Conservation (phyloP, 371 early-diverging fungal genomes). For the Mucor irregularis region DNA sequence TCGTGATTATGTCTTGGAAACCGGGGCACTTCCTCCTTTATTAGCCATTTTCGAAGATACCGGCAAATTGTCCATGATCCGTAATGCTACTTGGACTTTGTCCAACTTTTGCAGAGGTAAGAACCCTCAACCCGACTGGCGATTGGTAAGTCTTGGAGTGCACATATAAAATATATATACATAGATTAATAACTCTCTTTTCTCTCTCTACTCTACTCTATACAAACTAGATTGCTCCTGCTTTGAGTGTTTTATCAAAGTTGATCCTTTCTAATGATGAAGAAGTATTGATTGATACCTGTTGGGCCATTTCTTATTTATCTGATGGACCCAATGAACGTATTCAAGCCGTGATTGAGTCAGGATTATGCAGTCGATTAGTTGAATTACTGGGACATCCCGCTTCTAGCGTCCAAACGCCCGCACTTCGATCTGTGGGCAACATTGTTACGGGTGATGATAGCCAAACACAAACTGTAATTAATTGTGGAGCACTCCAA, state of each 20-base stretch:
- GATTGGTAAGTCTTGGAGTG: slow-evolving; percentile 47
- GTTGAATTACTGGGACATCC: slow-evolving; percentile 90
- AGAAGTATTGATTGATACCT: slow-evolving; percentile 96
- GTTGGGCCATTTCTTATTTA: slow-evolving; percentile 99
- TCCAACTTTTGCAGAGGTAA: slow-evolving; percentile 99
- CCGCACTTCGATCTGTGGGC: slow-evolving; percentile 98
- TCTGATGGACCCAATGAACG: slow-evolving; percentile 95
- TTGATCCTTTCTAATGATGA: slow-evolving; percentile 89
- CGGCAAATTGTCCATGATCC: slow-evolving; percentile 91
- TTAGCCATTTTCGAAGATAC: slow-evolving; percentile 80
- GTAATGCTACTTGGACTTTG: slow-evolving; percentile 98
- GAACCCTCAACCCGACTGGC: slow-evolving; percentile 95
- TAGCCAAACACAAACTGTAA: slow-evolving; percentile 92
- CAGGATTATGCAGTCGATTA: slow-evolving; percentile 88
- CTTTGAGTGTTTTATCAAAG: slow-evolving; percentile 84
- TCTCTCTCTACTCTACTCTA: too few relatives aligned
- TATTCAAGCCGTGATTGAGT: slow-evolving; percentile 94
- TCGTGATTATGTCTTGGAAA: slow-evolving; percentile 91
- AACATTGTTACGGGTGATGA: slow-evolving; percentile 99
- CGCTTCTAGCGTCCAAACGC: slow-evolving; percentile 90
- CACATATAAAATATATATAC: background rate
- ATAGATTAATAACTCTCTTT: background rate
- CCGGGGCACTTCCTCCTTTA: slow-evolving; percentile 86
- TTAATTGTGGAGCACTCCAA: slow-evolving; percentile 85
- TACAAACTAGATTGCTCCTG: slow-evolving; percentile 81